phyloP scores from a whole-genome alignment of 495 filamentous ascomycete species.

The Apodospora peruviana region DNA sequence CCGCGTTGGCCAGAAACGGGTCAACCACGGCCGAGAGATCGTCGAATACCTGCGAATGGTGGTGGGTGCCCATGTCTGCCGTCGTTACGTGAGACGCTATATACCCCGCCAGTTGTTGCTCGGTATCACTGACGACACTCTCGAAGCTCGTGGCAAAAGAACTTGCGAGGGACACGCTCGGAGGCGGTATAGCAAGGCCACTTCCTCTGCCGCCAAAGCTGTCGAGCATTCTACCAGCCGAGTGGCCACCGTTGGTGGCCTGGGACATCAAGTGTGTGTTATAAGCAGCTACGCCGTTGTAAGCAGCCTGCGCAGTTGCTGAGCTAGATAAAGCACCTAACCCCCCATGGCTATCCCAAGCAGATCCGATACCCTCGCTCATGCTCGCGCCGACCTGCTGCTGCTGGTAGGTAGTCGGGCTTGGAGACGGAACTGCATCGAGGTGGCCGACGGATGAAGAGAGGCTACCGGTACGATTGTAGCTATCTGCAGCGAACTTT shows the following conservation, averaged over 20 bases:
- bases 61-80: background rate
- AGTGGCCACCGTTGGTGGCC: background rate
- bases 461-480: background rate
- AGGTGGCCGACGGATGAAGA: background rate
- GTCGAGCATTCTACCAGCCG: slow-evolving; percentile 10
- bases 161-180: slow-evolving; percentile 19
- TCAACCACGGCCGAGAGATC: slow-evolving; percentile 15
- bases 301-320: background rate
- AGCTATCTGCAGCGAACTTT: background rate
- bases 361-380: slow-evolving; percentile 39
- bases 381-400: slow-evolving; percentile 33
- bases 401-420: slow-evolving; percentile 30
- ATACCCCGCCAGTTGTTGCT: slow-evolving; percentile 6
- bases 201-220: slow-evolving; percentile 12
- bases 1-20: slow-evolving; percentile 14
- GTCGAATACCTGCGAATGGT: background rate
- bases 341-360: slow-evolving; percentile 23
- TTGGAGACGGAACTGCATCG: slow-evolving; percentile 16
- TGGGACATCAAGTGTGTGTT: slow-evolving; percentile 10
- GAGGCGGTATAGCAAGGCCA: slow-evolving; percentile 27
- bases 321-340: slow-evolving; percentile 7
- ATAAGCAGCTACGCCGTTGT: slow-evolving; percentile 6
- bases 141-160: slow-evolving; percentile 21
- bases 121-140: background rate
- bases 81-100: slow-evolving; percentile 2